Conservation (phyloP, 768 basidiomycete species). For the Tylopilus intermedius region DNA sequence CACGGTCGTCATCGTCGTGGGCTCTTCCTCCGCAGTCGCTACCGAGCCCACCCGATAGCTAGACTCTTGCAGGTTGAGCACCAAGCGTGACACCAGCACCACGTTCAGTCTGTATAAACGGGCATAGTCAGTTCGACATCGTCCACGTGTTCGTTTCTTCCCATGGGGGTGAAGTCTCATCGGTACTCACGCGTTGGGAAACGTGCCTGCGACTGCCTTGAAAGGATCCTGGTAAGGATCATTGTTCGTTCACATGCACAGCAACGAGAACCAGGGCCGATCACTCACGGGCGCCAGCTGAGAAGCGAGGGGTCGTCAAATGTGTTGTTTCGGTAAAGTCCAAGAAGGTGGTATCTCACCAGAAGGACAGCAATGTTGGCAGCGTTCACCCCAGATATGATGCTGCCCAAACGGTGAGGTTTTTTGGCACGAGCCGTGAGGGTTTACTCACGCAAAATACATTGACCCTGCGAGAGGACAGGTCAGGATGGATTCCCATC, state of each 20-base stretch:
- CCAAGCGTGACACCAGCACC: conserved; percentile 15
- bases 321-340: too few relatives aligned
- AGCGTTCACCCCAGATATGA: conserved; percentile 10
- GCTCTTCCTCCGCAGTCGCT: neutral
- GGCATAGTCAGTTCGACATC: neutral
- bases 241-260: neutral
- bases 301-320: neutral
- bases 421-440: neutral
- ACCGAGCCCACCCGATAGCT: neutral
- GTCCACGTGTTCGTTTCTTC: neutral
- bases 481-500: neutral
- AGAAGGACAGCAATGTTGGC: conserved; percentile 10
- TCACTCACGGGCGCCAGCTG: conserved; percentile 9
- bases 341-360: conserved; percentile 4
- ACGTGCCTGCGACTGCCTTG: neutral
- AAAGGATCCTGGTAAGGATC: neutral
- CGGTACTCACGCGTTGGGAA: conserved; percentile 1
- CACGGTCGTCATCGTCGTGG: conserved; percentile 1
- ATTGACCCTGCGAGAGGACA: conserved; percentile 6
- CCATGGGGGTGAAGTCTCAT: neutral
- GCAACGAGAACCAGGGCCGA: neutral
- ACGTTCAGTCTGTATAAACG: conserved; percentile 6
- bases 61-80: conserved; percentile 16
- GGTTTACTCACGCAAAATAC: conserved; percentile 15
- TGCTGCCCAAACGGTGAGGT: conserved; percentile 2